Percentiles rank a stretch among this genome's conserved stretches.
Evolutionary conservation across 2,329 filamentous ascomycete genomes (phyloP).

Genomic region (Neoscytalidium dimidiatum): DNA sequence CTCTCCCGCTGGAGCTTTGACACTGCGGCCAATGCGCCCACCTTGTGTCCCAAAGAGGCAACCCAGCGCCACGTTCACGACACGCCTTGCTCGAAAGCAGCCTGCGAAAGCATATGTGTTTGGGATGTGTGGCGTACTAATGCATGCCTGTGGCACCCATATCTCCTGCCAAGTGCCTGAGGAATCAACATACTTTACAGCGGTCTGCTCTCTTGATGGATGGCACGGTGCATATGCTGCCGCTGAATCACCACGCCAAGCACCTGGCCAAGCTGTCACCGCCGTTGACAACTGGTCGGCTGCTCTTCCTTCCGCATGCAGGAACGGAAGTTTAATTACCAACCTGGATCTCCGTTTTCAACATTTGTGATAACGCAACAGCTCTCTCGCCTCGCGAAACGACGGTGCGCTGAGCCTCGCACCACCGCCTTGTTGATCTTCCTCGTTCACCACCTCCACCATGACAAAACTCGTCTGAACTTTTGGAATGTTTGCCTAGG

Average conservation of each 20-base stretch:
- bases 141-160: background rate
- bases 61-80: background rate
- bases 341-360: background rate
- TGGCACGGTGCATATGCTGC: background rate
- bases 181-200: background rate
- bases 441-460: background rate
- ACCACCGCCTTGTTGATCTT: background rate
- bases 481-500: background rate
- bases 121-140: background rate
- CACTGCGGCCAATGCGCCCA: background rate
- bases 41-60: background rate
- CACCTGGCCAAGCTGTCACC: slow-evolving; percentile 8
- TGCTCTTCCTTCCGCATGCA: background rate
- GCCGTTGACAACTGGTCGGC: background rate
- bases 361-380: background rate
- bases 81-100: background rate
- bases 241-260: slow-evolving; percentile 7
- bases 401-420: background rate
- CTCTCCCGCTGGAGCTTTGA: background rate
- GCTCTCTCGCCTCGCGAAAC: background rate
- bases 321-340: background rate
- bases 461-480: background rate
- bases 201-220: background rate
- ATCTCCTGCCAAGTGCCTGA: background rate
- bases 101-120: background rate